phyloP scores from a whole-genome alignment of 2,329 filamentous ascomycete species.

The Colletotrichum sp. region DNA sequence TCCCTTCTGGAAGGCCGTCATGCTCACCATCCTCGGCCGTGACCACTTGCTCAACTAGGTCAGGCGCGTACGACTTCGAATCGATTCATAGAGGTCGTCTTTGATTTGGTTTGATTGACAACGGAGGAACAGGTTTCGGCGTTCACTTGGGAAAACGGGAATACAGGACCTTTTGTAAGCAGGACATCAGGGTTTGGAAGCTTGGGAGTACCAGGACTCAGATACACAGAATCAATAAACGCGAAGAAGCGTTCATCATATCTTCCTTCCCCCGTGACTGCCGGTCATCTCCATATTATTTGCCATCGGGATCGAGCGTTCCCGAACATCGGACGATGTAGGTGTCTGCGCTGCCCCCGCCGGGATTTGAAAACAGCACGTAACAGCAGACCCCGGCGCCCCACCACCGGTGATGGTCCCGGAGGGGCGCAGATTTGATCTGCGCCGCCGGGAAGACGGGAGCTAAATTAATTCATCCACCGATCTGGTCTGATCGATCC shows the following conservation, averaged over 20 bases:
- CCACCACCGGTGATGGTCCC: not conserved
- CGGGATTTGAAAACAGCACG: constrained; percentile 11
- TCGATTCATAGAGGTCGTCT: not conserved
- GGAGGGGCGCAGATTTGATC: not conserved
- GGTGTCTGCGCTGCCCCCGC: not conserved
- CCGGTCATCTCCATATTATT: not conserved
- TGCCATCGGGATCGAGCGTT: not conserved
- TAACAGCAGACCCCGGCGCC: constrained; percentile 7
- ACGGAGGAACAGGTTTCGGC: not conserved
- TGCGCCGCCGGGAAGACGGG: constrained; percentile 5
- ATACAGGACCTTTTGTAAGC: not conserved
- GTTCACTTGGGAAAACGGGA: not conserved
- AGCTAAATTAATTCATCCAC: not conserved
- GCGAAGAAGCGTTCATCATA: not conserved
- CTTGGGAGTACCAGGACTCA: not conserved
- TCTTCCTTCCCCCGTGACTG: not conserved
- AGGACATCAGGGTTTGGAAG: not conserved
- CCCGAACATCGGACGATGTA: constrained; percentile 5
- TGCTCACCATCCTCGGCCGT: not conserved
- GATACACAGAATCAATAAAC: not conserved
- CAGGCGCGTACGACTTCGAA: not conserved
- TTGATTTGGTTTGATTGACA: not conserved
- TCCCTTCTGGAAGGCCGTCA: not conserved
- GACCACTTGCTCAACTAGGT: not conserved
- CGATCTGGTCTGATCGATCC: not conserved